phyloP scores from a whole-genome alignment of 805 yeast species.

The Lachancea sp. region DNA sequence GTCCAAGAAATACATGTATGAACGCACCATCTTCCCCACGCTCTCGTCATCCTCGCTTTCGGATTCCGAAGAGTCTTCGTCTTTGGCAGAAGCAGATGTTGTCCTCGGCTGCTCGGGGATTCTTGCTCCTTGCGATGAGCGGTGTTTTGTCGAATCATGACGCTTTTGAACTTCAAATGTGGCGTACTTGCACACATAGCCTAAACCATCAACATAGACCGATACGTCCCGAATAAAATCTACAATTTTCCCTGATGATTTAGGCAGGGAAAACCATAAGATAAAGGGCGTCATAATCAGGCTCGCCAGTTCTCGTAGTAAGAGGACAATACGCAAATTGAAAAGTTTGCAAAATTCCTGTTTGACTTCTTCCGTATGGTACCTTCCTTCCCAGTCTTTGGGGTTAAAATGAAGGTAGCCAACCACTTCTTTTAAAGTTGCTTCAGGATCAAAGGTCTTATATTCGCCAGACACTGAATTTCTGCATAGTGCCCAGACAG shows the following conservation, averaged over 20 bases:
- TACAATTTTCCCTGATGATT: slow-evolving; percentile 63
- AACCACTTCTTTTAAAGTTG: slow-evolving; percentile 69
- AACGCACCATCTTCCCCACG: slow-evolving; percentile 84
- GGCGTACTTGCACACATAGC: slow-evolving; percentile 90
- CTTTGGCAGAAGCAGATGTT: slow-evolving; percentile 10
- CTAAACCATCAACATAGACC: slow-evolving; percentile 88
- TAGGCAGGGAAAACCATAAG: slow-evolving; percentile 78
- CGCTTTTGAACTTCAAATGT: slow-evolving; percentile 76
- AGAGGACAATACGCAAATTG: slow-evolving; percentile 62
- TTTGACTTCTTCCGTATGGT: slow-evolving; percentile 81
- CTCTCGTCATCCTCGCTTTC: slow-evolving; percentile 35
- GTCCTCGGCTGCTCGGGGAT: slow-evolving; percentile 11
- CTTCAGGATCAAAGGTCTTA: slow-evolving; percentile 87
- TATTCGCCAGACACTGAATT: slow-evolving; percentile 59
- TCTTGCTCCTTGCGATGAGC: slow-evolving; percentile 22
- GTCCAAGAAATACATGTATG: slow-evolving; percentile 80
- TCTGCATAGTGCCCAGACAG: slow-evolving; percentile 78
- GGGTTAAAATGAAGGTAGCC: slow-evolving; percentile 91
- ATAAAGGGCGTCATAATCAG: slow-evolving; percentile 81
- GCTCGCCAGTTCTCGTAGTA: slow-evolving; percentile 74
- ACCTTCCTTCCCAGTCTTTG: slow-evolving; percentile 72
- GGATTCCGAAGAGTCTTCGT: slow-evolving; percentile 14
- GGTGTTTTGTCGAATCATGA: slow-evolving; percentile 34
- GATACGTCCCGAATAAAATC: slow-evolving; percentile 90
- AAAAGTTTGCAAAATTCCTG: slow-evolving; percentile 73